Base-by-base conservation (phyloP, 2,329 filamentous ascomycete species). In the Zopfia rhizophila region DNA sequence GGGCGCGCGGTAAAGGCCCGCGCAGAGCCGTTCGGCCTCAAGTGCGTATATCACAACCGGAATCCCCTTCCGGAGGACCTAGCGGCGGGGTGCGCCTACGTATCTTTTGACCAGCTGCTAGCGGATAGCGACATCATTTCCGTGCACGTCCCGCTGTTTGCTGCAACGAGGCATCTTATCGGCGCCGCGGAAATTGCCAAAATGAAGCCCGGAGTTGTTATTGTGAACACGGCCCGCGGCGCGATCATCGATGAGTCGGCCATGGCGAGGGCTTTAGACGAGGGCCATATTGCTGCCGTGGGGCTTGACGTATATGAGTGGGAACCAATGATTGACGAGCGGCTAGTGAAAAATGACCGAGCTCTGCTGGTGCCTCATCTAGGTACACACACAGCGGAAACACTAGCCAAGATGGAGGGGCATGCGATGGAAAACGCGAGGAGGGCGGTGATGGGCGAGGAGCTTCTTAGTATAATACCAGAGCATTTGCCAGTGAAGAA, bases 351-450 rank as follows among this genome's bases (percentile, higher is more conserved):
- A 13, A 63, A 78, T 38, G 65, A 69, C 53, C 73, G 76, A 27
- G 70, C 67, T n/a, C 77, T 82, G 63, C 57, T 82, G 53, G 61
- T 82, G 45, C 80, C 80, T 30, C 80, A 82, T 55, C 78, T 82
- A 50, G 80, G 80, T n/a, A 82, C 80, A 1, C 73, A 69, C 49
- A 82, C 79, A 7, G 76, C 73, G 60, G 80, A 82, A 65, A 82
- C 78, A 11, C 79, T n/a, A n/a, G n/a, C n/a, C n/a, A n/a, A n/a
- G n/a, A n/a, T n/a, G n/a, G n/a, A n/a, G n/a, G n/a, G n/a, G n/a
- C n/a, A n/a, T n/a, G n/a, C n/a, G n/a, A n/a, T n/a, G n/a, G n/a
- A n/a, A n/a, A n/a, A n/a, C n/a, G n/a, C n/a, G n/a, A n/a, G n/a
- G n/a, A n/a, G n/a, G n/a, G n/a, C n/a, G n/a, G n/a, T n/a, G n/a